These are phyloP conservation scores for Pseudogymnoascus sp. DNA, from an alignment of 2,329 filamentous ascomycete species.

Conservation along the genomic window DNA sequence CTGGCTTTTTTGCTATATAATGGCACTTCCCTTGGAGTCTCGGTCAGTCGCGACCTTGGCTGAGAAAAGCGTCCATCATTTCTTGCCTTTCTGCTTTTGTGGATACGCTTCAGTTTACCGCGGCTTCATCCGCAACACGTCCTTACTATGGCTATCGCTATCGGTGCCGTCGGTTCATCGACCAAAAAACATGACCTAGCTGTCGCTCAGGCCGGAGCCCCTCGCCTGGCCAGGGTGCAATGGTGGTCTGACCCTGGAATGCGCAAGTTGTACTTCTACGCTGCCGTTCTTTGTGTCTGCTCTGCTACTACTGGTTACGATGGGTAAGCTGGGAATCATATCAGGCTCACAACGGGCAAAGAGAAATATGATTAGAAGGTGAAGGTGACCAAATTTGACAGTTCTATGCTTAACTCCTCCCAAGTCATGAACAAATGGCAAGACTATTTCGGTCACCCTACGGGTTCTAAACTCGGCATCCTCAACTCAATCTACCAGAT, in stretches of 20 bases:
- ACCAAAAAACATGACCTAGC: constrained; percentile 28
- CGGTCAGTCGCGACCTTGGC: neutral
- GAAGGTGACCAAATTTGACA: constrained; percentile 10
- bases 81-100: neutral
- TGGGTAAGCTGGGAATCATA: constrained; percentile 14
- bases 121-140: neutral
- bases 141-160: neutral
- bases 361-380: neutral
- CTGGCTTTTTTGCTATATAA: neutral
- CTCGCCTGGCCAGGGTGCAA: constrained; percentile 43
- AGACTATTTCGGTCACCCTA: constrained; percentile 38
- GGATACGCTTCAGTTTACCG: neutral
- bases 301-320: constrained; percentile 41
- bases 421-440: constrained; percentile 49
- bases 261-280: constrained; percentile 45
- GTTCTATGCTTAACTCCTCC: constrained; percentile 48
- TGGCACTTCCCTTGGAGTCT: neutral
- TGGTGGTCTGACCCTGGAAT: constrained; percentile 50
- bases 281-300: constrained; percentile 46
- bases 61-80: neutral
- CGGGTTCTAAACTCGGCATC: constrained; percentile 33
- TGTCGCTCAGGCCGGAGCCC: constrained; percentile 36
- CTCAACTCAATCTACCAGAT: constrained; percentile 37
- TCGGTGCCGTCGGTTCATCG: constrained; percentile 3
- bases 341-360: neutral